Evolutionary conservation across 768 basidiomycete species (phyloP).

Genomic region (Amyloporia xantha): DNA sequence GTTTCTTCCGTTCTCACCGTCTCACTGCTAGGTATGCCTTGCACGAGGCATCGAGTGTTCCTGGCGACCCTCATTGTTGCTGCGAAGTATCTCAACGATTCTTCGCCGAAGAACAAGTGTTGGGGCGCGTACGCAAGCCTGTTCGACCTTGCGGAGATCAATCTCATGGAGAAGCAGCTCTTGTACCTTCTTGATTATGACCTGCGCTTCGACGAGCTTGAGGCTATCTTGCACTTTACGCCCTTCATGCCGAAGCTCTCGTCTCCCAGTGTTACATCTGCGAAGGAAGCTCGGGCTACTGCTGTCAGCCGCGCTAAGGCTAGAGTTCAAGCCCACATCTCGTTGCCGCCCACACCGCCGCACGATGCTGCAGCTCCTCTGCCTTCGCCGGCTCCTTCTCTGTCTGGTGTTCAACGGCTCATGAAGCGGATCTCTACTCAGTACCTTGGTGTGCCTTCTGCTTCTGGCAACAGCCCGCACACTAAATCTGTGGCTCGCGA

Average conservation of each 20-base stretch:
- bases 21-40: conserved; percentile 63
- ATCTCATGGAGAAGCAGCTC: conserved; percentile 96
- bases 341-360: conserved; percentile 35
- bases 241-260: conserved; percentile 47
- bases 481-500: conserved; percentile 22
- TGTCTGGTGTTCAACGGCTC: conserved; percentile 52
- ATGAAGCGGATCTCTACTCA: conserved; percentile 48
- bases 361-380: conserved; percentile 24
- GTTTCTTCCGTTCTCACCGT: conserved; percentile 8
- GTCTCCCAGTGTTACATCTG: conserved; percentile 20
- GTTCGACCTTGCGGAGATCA: conserved; percentile 77
- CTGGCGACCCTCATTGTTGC: conserved; percentile 93
- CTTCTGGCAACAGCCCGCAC: conserved; percentile 5
- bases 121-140: conserved; percentile 77
- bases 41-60: conserved; percentile 93
- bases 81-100: conserved; percentile 95
- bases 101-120: conserved; percentile 91
- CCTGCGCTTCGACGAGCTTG: conserved; percentile 81
- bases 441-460: conserved; percentile 25
- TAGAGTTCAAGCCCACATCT: conserved; percentile 42
- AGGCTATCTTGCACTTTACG: conserved; percentile 59
- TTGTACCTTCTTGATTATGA: conserved; percentile 90
- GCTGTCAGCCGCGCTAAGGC: conserved; percentile 54
- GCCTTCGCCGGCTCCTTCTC: conserved; percentile 31
- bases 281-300: conserved; percentile 41